A percentile compares a stretch with the other conserved stretches of the same genome.
Conservation (phyloP, 2,329 filamentous ascomycete genomes). For the Nemania sp. region DNA sequence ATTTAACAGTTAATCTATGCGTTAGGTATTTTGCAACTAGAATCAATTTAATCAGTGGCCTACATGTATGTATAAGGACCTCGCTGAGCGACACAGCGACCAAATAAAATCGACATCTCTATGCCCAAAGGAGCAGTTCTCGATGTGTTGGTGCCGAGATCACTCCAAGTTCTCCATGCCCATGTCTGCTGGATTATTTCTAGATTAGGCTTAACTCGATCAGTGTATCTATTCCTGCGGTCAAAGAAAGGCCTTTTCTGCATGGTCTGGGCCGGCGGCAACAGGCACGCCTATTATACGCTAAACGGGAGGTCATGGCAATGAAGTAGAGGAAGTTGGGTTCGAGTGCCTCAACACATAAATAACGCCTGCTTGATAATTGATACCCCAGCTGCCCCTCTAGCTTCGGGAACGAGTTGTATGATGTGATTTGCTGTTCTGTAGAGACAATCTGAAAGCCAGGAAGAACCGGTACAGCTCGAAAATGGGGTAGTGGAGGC, state of each 20-base stretch:
- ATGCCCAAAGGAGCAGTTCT: conserved; percentile 8
- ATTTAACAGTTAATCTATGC: too few relatives aligned
- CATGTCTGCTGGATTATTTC: conserved; percentile 18
- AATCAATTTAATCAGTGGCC: too few relatives aligned
- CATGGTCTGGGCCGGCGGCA: conserved; percentile 23
- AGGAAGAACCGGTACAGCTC: conserved; percentile 11
- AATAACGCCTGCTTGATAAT: conserved; percentile 15
- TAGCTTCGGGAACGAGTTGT: neutral
- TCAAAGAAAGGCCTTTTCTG: conserved; percentile 16
- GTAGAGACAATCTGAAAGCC: conserved; percentile 8
- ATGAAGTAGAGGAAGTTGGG: too few relatives aligned
- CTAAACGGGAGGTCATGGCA: conserved; percentile 9
- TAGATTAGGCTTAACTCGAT: conserved; percentile 22
- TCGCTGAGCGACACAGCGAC: conserved; percentile 23
- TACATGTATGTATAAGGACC: too few relatives aligned
- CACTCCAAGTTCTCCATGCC: conserved; percentile 20
- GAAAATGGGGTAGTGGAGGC: conserved; percentile 20
- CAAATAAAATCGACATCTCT: conserved; percentile 2
- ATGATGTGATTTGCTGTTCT: conserved; percentile 9
- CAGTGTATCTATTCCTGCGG: too few relatives aligned
- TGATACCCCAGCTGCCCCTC: conserved; percentile 10
- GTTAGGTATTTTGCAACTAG: too few relatives aligned
- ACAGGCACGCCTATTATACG: conserved; percentile 16
- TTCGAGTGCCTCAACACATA: too few relatives aligned
- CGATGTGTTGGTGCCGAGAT: conserved; percentile 6